phyloP scores from a whole-genome alignment of 768 basidiomycete species.

The Termitomyces sp. region DNA sequence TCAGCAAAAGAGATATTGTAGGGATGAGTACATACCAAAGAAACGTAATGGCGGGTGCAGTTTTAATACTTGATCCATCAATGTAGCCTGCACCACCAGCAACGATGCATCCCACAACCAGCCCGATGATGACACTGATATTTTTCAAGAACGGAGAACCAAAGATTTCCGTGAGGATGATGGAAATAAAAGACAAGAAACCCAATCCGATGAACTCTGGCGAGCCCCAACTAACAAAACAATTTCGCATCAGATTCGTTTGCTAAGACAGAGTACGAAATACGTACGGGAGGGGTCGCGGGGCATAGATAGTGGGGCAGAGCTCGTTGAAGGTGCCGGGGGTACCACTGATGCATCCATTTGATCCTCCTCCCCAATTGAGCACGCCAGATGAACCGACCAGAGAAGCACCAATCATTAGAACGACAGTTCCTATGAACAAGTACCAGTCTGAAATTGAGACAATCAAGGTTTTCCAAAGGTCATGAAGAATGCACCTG shows the following conservation, averaged over 20 bases:
- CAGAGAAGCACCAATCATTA: constrained; percentile 76
- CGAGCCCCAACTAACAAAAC: constrained; percentile 57
- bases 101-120: constrained; percentile 76
- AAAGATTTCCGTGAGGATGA: constrained; percentile 76
- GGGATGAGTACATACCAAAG: constrained; percentile 44
- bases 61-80: constrained; percentile 53
- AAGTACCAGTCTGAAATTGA: neutral
- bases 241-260: neutral
- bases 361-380: constrained; percentile 84
- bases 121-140: constrained; percentile 67
- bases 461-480: neutral
- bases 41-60: constrained; percentile 76
- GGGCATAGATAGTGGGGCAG: constrained; percentile 69
- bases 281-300: constrained; percentile 56
- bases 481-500: constrained; percentile 33
- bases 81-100: constrained; percentile 78
- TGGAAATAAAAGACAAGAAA: constrained; percentile 73
- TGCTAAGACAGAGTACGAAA: neutral
- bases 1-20: neutral
- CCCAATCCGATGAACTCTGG: constrained; percentile 84
- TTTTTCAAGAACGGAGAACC: constrained; percentile 85
- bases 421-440: constrained; percentile 59
- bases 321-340: constrained; percentile 59
- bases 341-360: constrained; percentile 59
- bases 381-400: constrained; percentile 69